Evolutionary conservation across 495 filamentous ascomycete species (phyloP), one percentile per base, ranked within the genome.

Genomic region (Penicillium paradoxum): DNA sequence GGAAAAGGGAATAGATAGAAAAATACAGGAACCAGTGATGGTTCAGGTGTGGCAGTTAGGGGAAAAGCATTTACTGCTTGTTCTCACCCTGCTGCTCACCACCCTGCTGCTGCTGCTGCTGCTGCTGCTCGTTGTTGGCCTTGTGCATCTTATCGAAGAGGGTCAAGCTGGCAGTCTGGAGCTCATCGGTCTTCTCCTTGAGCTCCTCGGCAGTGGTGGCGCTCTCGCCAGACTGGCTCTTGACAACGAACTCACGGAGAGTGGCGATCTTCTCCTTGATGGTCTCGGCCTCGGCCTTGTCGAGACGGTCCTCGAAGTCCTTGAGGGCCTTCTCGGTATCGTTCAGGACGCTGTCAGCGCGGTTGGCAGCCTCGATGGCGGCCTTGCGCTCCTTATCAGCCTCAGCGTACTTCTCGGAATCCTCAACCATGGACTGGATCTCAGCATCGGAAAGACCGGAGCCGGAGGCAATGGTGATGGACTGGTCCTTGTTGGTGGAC

Each of bases 71-170:
- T 85, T 83, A 88, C 54, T 80, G 75, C 81, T 95, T 93, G 78
- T 90, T 95, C 83, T 97, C 90, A 55, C 86, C 84, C 71, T 73
- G 64, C 60, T 66, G 63, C 74, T 92, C 86, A 58, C 72, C 70
- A 49, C 64, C 66, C 62, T 75, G 73, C 52, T 70, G 63, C 69
- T 75, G 75, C 68, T 70, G 63, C 69, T 75, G 75, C 68, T 72
- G 48, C 73, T 70, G 81, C 71, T 88, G 80, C 79, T 91, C 89
- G 58, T 72, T 63, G 57, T 89, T 83, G 44, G 95, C 90, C 81
- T 95, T 95, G 85, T 98, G 93, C 90, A 98, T 96, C 87, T 98
- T 96, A 79, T 97, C 93, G 74, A 98, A 98, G 59, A 97, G 83
- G 71, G 86, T 95, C 77, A 98, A 80, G 76, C 88, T 91, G 53